A percentile compares a stretch with the other conserved stretches of the same genome.
phyloP scores from a whole-genome alignment of 495 filamentous ascomycete genomes.

The Usnea hakonensis region DNA sequence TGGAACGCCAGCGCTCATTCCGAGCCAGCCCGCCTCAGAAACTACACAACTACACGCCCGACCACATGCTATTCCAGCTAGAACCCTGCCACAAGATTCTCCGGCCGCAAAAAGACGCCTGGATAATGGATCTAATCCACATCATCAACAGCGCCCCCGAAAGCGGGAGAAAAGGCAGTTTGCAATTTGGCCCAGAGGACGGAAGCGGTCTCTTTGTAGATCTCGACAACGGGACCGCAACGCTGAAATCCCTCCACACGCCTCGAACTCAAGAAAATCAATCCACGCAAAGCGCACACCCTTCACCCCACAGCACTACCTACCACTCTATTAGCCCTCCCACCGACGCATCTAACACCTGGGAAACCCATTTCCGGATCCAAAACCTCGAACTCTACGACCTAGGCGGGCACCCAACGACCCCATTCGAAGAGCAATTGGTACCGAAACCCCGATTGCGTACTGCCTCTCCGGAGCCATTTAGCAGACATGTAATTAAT shows the following conservation, averaged over 20 bases:
- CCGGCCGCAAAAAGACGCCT: not conserved
- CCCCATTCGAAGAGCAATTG: not conserved
- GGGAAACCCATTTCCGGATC: not conserved
- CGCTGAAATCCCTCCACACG: not conserved
- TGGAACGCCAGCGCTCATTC: not conserved
- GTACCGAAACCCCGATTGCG: not conserved
- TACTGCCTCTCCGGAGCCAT: not conserved
- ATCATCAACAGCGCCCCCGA: not conserved
- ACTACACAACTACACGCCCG: not conserved
- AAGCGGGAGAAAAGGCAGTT: not conserved
- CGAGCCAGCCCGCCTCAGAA: slow-evolving; percentile 1
- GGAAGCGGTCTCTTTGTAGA: not conserved
- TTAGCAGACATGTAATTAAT: not conserved
- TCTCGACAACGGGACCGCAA: not conserved
- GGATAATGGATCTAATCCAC: not conserved
- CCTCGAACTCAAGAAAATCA: too few species aligned
- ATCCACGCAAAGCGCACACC: not conserved
- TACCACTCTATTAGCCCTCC: not conserved
- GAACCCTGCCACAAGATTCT: not conserved
- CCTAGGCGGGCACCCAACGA: not conserved
- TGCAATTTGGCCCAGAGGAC: not conserved
- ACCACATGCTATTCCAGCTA: not conserved
- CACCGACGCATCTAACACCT: not conserved
- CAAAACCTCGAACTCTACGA: not conserved
- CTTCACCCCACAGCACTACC: not conserved